phyloP scores from a whole-genome alignment of 2,329 filamentous ascomycete species.

The Aureobasidium sp. region DNA sequence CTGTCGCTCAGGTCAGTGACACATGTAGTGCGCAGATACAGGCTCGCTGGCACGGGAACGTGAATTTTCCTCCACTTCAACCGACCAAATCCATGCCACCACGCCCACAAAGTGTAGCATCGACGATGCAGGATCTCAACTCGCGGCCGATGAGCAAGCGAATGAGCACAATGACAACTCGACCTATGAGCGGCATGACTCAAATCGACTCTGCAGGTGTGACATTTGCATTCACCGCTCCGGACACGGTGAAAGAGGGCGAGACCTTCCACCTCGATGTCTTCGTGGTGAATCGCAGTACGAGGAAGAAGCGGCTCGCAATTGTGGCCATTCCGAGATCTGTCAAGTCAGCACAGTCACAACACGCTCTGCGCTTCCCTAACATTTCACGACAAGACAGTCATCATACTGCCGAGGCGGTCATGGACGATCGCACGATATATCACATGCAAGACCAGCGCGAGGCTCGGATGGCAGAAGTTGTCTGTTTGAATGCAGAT shows the following conservation, averaged over 20 bases:
- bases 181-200: conserved; percentile 3
- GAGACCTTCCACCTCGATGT: conserved; percentile 65
- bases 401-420: conserved; percentile 32
- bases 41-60: conserved; percentile 18
- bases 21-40: conserved; percentile 40
- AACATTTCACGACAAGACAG: conserved; percentile 15
- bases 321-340: conserved; percentile 61
- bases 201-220: conserved; percentile 42
- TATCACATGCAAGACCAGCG: conserved; percentile 6
- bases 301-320: conserved; percentile 57
- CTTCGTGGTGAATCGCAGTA: conserved; percentile 65
- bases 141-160: conserved; percentile 9
- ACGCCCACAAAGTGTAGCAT: conserved; percentile 1
- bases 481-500: conserved; percentile 67
- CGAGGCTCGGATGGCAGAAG: conserved; percentile 52
- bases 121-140: background rate
- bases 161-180: background rate
- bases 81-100: background rate
- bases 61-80: conserved; percentile 14
- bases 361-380: background rate
- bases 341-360: conserved; percentile 41
- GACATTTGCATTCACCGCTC: conserved; percentile 65
- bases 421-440: conserved; percentile 12
- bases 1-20: conserved; percentile 50
- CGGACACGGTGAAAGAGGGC: conserved; percentile 53